Conservation (phyloP, 1,139 yeast genomes). For the Saccharomyces hybrid region DNA sequence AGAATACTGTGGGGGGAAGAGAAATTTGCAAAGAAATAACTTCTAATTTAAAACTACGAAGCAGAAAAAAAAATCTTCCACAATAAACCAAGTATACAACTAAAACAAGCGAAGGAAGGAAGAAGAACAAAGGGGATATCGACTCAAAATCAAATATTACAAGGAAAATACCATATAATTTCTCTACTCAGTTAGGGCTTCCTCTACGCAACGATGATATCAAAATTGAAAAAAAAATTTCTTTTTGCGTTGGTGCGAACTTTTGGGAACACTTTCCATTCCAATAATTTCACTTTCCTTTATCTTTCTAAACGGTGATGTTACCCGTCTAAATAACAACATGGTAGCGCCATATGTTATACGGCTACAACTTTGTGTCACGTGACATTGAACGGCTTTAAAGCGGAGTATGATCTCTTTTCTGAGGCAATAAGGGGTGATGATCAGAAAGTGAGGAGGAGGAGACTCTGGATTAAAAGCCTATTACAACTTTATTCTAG, state of each 20-base stretch:
- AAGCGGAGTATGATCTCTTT: neutral
- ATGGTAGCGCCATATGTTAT: neutral
- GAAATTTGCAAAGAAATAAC: neutral
- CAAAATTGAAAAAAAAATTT: conserved; percentile 4
- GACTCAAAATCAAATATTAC: neutral
- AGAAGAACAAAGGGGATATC: neutral
- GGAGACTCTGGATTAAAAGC: neutral
- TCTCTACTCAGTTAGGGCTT: neutral
- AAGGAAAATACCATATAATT: conserved; percentile 7
- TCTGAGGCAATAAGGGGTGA: neutral
- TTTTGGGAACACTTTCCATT: conserved; percentile 4
- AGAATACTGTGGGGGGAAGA: neutral
- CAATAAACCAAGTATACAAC: neutral
- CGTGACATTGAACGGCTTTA: neutral
- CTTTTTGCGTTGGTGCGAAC: conserved; percentile 14
- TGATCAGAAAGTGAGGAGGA: neutral
- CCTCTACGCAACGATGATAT: conserved; percentile 1
- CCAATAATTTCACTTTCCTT: conserved; percentile 7
- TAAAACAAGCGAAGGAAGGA: neutral
- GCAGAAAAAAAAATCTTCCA: neutral
- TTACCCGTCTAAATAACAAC: neutral
- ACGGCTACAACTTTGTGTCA: neutral
- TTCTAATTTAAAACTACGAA: neutral
- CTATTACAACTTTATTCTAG: neutral
- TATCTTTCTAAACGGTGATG: neutral